These are phyloP conservation scores for Fraxinus sp. DNA, from an alignment of 305 asterid genomes.

Conservation along the genomic window DNA sequence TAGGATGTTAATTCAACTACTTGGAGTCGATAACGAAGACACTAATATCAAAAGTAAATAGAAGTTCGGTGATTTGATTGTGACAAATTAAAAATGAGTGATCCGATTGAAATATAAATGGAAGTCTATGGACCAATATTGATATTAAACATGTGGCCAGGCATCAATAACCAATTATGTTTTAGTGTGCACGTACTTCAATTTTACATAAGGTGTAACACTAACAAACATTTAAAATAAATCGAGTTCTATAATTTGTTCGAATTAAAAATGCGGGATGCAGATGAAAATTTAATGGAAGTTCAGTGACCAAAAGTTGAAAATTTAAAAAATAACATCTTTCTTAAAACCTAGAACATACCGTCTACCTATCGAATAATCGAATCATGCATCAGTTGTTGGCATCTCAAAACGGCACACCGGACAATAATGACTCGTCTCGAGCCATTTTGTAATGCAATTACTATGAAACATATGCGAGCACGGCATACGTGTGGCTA, in stretches of 20 bases:
- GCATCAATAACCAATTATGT: too few species aligned
- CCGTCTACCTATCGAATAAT: not conserved
- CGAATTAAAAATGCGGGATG: not conserved
- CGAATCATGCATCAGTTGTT: not conserved
- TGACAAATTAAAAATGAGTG: not conserved
- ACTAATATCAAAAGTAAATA: not conserved
- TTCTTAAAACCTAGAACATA: not conserved
- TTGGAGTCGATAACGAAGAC: too few species aligned
- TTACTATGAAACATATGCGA: constrained; percentile 5
- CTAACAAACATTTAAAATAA: too few species aligned
- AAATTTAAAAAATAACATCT: too few species aligned
- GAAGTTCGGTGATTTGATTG: not conserved
- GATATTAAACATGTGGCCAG: too few species aligned
- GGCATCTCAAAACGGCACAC: constrained; percentile 18
- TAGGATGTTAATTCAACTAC: not conserved
- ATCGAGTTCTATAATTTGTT: too few species aligned
- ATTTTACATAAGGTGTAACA: too few species aligned
- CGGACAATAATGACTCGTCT: constrained; percentile 11
- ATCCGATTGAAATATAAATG: not conserved
- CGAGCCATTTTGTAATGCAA: constrained; percentile 5
- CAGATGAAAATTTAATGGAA: not conserved
- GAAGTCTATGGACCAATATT: too few species aligned
- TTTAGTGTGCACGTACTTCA: too few species aligned
- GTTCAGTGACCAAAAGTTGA: not conserved
- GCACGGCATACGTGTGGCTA: not conserved